Base-by-base conservation (phyloP, 257 asterid genomes). In the Fraxinus quadrangulata region DNA sequence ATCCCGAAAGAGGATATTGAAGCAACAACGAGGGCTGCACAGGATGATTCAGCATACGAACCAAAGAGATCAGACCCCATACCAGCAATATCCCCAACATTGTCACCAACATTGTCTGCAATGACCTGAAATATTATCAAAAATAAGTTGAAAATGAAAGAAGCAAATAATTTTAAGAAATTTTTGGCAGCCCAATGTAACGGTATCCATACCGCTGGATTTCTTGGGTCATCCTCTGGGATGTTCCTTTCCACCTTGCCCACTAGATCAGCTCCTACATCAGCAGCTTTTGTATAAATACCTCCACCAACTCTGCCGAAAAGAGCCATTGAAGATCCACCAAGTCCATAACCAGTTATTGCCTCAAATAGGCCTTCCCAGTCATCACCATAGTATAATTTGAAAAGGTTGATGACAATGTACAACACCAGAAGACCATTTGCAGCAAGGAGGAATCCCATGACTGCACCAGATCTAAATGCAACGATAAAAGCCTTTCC, bases 271-370 rank as follows among this genome's bases (percentile, higher is more conserved):
- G 97, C 96, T 65, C 97, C 96, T 31, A 92, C 96, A 83, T 92
- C 97, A 81, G 97, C 97, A 78, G 97, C 96, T 83, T 92, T 92
- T 8, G 97, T 92, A 73, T 92, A 92, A 54, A 92, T 92, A 79
- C 97, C 97, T 36, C 96, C 97, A 78, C 89, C 97, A 88, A 92
- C 97, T 85, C 97, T 86, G 67, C 97, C 97, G n/a, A 92, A 92
- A 33, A 92, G 94, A 79, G 97, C 97, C 97, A 92, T 92, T 2
- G 97, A 92, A 80, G 97, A 92, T 78, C 97, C 97, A 80, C 96
- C 97, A 70, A 92, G 95, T 73, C 97, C 97, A 82, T 92, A 91
- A 77, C 97, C 96, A 65, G 97, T 92, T 76, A 92, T 91, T 37
- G 97, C 86, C 83, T 92, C 97, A 77, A 87, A 92, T 14, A 92